phyloP scores from a whole-genome alignment of 176 grass and related monocot genomes.

The Themeda triandra region DNA sequence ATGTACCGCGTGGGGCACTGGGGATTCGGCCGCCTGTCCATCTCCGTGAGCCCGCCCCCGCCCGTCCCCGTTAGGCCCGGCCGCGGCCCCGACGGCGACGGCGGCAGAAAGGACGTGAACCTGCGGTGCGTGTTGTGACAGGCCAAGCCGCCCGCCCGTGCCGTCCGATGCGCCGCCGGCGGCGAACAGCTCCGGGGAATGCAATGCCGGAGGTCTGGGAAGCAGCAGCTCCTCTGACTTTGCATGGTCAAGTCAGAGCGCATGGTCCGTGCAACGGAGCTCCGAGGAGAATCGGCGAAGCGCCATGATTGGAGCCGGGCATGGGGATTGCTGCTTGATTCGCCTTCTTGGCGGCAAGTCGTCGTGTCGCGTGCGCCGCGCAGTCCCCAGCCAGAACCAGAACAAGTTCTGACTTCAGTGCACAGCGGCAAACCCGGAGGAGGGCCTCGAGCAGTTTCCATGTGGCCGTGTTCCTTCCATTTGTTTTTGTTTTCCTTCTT shows the following conservation, averaged over 20 bases:
- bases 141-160: not conserved
- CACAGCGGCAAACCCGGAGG: not conserved
- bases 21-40: slow-evolving; percentile 90
- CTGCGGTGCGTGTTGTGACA: slow-evolving; percentile 19
- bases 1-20: slow-evolving; percentile 81
- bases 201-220: not conserved
- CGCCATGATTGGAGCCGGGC: not conserved
- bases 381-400: not conserved
- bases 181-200: not conserved
- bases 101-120: slow-evolving; percentile 2
- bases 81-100: slow-evolving; percentile 13
- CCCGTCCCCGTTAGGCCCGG: not conserved
- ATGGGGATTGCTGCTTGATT: not conserved
- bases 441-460: not conserved
- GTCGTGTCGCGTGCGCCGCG: not conserved
- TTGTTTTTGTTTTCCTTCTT: not conserved
- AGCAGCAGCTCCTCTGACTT: not conserved
- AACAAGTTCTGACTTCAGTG: not conserved
- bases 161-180: not conserved
- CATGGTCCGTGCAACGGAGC: not conserved
- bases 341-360: not conserved
- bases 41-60: slow-evolving; percentile 39
- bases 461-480: not conserved
- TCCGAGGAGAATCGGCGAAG: not conserved
- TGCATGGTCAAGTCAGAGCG: not conserved